Evolutionary conservation across 1,284 basidiomycete species (phyloP), one percentile per base, ranked within the genome.

Genomic region (Fomitiporia mediterranea): DNA sequence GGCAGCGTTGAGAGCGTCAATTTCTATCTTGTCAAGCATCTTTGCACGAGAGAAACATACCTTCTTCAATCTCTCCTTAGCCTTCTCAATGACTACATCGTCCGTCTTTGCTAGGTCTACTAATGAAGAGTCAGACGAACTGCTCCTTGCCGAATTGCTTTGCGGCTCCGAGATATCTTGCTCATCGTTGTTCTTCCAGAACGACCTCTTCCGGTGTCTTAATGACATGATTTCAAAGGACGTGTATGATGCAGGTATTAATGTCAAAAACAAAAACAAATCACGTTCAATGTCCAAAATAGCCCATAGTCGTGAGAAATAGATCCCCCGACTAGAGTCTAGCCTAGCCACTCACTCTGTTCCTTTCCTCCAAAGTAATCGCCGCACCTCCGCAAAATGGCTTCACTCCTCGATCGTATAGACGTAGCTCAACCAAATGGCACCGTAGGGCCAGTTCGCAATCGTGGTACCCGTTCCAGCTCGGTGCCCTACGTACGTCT

Each of bases 381-480:
- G n/a, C n/a, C n/a, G n/a, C n/a, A 46, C 27, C 44, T 27, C 15
- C 15, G 8, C 13, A 32, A 51, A 51, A 84, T 84, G 83, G 74
- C 82, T 46, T 85, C 84, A 42, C 76, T 88, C 34, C 76, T 88
- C 25, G 84, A 86, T 57, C 84, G 85, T 60, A 78, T 88, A 67
- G 81, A 78, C 60, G 68, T 80, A 51, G 61, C 75, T 8, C 69
- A 75, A 6, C 71, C 70, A 53, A 66, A 75, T 17, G 50, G 61
- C 44, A 59, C 65, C 11, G 66, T 72, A 28, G 84, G 86, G 17
- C 83, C 85, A 32, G 72, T 82, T 28, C 84, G 87, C 58, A 83
- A 80, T 61, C 66, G 69, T 58, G 68, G 70, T 58, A 75, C 71
- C 64, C 78, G 80, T 63, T 70, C 74, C 25, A 68, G 61, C 17